Evolutionary conservation across 2,329 filamentous ascomycete genomes (phyloP).

Genomic region (Leptographium procerum): DNA sequence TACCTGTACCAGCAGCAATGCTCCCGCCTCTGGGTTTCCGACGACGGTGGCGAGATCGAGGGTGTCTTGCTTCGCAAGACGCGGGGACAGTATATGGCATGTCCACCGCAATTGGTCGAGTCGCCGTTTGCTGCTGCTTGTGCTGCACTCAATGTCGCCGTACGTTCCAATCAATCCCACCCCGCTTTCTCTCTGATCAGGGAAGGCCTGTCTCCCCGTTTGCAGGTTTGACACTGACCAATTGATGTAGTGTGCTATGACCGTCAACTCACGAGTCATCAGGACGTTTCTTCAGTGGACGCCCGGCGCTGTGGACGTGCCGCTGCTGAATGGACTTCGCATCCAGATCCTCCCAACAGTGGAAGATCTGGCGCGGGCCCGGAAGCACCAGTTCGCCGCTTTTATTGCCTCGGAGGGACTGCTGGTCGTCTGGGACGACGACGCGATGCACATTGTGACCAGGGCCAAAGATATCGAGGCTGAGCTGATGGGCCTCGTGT

Average conservation of each 20-base stretch:
- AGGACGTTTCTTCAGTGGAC: conserved; percentile 66
- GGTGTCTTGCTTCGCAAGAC: conserved; percentile 61
- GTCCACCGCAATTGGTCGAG: conserved; percentile 51
- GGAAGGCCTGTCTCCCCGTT: not conserved
- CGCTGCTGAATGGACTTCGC: conserved; percentile 63
- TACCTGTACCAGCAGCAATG: conserved; percentile 75
- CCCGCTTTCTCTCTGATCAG: not conserved
- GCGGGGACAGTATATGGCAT: conserved; percentile 60
- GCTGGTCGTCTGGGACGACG: conserved; percentile 74
- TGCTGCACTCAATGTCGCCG: conserved; percentile 59
- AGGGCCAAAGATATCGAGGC: conserved; percentile 63
- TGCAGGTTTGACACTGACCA: not conserved
- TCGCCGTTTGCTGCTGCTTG: conserved; percentile 55
- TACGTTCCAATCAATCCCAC: too few relatives aligned
- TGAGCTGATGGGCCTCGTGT: conserved; percentile 67
- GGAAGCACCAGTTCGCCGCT: conserved; percentile 71
- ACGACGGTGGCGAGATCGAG: conserved; percentile 55
- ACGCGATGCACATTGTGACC: conserved; percentile 57
- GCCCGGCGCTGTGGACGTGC: conserved; percentile 62
- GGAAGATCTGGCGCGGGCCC: conserved; percentile 55
- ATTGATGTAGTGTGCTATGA: conserved; percentile 56
- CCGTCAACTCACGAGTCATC: conserved; percentile 68
- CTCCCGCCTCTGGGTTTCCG: conserved; percentile 60
- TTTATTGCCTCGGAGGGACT: conserved; percentile 62
- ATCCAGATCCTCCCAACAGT: conserved; percentile 65